Evolutionary conservation across 2,329 filamentous ascomycete genomes (phyloP).

Genomic region (Helotiales sp.): DNA sequence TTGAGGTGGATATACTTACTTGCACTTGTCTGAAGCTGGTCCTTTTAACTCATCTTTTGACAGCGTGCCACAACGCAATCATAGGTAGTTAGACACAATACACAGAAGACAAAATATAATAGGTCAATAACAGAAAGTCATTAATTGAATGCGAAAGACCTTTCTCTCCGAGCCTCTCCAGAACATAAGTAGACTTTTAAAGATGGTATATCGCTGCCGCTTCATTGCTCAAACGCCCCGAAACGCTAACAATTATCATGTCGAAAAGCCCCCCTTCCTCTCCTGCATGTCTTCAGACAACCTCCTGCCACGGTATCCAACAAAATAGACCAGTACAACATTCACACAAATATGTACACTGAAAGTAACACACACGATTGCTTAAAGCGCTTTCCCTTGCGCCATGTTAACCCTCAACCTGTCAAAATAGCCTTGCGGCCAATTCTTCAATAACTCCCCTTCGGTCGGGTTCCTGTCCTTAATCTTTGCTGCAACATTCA

Average conservation of each 20-base stretch:
- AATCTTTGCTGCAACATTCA: conserved; percentile 61
- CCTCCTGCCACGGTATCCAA: conserved; percentile 3
- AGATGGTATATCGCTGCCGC: conserved; percentile 21
- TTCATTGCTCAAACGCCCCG: conserved; percentile 4
- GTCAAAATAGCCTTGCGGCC: conserved; percentile 63
- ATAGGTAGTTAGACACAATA: no score
- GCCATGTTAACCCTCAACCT: conserved; percentile 45
- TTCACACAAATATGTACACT: background rate
- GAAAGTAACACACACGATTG: background rate
- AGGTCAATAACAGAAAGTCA: background rate
- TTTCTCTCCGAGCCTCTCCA: background rate
- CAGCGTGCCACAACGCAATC: no score
- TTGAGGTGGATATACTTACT: no score
- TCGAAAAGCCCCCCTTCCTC: background rate
- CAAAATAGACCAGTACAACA: background rate
- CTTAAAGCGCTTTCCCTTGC: conserved; percentile 21
- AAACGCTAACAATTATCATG: conserved; percentile 6
- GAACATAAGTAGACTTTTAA: conserved; percentile 4
- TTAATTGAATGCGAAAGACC: background rate
- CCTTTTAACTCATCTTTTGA: no score
- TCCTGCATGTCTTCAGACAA: background rate
- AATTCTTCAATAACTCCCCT: conserved; percentile 53
- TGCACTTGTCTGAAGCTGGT: no score
- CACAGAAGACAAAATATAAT: no score
- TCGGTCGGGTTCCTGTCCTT: conserved; percentile 60